Conservation (phyloP, 2,329 filamentous ascomycete species). For the Pseudophaeomoniella oleicola region DNA sequence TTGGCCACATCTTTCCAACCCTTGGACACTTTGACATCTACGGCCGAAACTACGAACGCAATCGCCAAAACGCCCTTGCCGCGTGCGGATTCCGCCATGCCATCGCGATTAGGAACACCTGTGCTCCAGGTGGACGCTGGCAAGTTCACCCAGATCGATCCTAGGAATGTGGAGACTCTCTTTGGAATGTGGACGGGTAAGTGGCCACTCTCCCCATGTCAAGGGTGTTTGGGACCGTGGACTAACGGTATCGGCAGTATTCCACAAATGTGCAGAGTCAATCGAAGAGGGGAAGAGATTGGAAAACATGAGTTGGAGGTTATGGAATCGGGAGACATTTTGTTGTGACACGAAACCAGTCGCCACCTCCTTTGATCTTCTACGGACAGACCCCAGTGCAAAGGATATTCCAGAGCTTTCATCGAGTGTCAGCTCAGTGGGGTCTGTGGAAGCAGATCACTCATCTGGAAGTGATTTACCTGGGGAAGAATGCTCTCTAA, state of each 20-base stretch:
- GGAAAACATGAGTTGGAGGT: conserved; percentile 89
- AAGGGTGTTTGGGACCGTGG: too few species aligned
- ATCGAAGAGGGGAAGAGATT: conserved; percentile 83
- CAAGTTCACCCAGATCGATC: conserved; percentile 90
- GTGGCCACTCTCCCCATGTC: too few species aligned
- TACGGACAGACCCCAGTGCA: conserved; percentile 21
- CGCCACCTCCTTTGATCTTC: conserved; percentile 33
- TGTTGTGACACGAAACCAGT: conserved; percentile 57
- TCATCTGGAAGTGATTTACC: conserved; percentile 23
- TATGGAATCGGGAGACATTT: conserved; percentile 89
- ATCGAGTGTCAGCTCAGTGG: conserved; percentile 60
- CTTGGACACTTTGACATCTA: neutral
- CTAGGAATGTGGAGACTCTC: conserved; percentile 77
- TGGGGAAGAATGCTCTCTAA: conserved; percentile 37
- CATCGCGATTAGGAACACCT: conserved; percentile 66
- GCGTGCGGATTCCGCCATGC: conserved; percentile 41
- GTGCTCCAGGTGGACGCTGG: conserved; percentile 84
- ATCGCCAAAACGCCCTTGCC: neutral
- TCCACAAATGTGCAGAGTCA: conserved; percentile 85
- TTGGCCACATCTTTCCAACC: neutral
- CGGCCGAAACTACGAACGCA: neutral
- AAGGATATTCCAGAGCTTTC: conserved; percentile 60
- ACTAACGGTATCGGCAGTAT: too few species aligned
- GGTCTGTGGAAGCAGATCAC: conserved; percentile 29
- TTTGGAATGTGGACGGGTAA: conserved; percentile 96